Conservation (phyloP, 805 yeast species). For the Lachancea meyersii region DNA sequence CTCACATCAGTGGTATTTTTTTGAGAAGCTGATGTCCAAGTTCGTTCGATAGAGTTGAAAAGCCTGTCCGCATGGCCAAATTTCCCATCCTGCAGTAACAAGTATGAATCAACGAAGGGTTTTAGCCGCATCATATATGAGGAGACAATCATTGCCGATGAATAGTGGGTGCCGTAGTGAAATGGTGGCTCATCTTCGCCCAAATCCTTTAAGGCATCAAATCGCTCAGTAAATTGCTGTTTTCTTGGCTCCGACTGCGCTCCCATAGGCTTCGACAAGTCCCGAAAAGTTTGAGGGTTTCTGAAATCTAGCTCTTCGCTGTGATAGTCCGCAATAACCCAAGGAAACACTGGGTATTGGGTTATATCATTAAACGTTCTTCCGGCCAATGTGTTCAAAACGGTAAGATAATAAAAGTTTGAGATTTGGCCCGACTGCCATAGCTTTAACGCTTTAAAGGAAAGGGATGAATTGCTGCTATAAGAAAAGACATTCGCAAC, state of each 20-base stretch:
- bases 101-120: constrained; percentile 76
- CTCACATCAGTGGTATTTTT: constrained; percentile 85
- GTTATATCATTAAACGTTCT: constrained; percentile 84
- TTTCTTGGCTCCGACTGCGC: constrained; percentile 65
- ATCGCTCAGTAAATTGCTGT: constrained; percentile 60
- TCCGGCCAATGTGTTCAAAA: constrained; percentile 79
- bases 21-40: constrained; percentile 74
- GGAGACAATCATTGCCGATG: constrained; percentile 89
- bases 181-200: constrained; percentile 63
- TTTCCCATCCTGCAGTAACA: constrained; percentile 76
- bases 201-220: constrained; percentile 59
- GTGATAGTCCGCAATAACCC: constrained; percentile 80
- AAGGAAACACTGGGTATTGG: constrained; percentile 87
- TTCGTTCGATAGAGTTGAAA: constrained; percentile 64
- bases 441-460: constrained; percentile 50
- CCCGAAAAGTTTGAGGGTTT: constrained; percentile 60
- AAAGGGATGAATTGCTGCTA: constrained; percentile 31
- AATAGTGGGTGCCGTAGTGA: constrained; percentile 90
- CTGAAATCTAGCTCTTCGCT: constrained; percentile 63
- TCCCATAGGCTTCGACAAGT: constrained; percentile 86
- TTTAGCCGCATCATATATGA: constrained; percentile 69
- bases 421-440: constrained; percentile 79
- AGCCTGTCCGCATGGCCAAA: constrained; percentile 85
- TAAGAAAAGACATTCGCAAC: constrained; percentile 40
- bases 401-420: constrained; percentile 74